Percentiles rank a stretch among this genome's conserved stretches.
Conservation (phyloP, 2,329 filamentous ascomycete species). For the Ceratocystis huliohia region DNA sequence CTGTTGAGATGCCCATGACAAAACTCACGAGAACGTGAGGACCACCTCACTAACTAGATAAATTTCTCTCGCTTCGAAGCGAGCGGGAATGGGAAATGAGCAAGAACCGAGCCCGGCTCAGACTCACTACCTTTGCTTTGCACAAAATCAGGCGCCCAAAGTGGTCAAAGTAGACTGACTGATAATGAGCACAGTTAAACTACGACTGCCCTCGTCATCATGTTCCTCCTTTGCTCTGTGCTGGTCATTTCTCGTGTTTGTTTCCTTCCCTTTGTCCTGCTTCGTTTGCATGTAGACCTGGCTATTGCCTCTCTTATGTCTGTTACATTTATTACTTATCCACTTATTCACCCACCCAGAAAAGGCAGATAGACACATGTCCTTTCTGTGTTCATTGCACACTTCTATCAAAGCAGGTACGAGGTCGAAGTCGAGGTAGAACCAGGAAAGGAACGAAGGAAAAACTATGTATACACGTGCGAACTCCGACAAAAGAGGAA, state of each 20-base stretch:
- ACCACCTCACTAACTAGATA: too few relatives aligned
- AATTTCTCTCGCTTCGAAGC: not conserved
- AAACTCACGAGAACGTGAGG: too few relatives aligned
- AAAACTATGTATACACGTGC: slow-evolving; percentile 3
- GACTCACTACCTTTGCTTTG: not conserved
- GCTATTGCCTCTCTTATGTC: not conserved
- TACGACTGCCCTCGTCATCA: too few relatives aligned
- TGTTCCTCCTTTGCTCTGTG: not conserved
- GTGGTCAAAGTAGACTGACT: not conserved
- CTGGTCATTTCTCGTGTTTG: not conserved
- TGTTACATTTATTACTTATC: not conserved
- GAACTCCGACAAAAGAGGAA: not conserved
- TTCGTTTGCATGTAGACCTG: not conserved
- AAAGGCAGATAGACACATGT: not conserved
- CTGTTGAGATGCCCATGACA: too few relatives aligned
- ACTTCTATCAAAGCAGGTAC: slow-evolving; percentile 1
- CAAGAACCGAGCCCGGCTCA: not conserved
- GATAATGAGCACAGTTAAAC: not conserved
- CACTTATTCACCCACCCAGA: not conserved
- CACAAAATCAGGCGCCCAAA: not conserved
- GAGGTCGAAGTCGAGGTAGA: not conserved
- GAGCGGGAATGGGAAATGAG: slow-evolving; percentile 10
- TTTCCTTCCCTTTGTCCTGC: not conserved
- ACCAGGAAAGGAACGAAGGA: not conserved
- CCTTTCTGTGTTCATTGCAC: not conserved